Conservation (phyloP, 2,329 filamentous ascomycete genomes). For the Neonectria coccinea region DNA sequence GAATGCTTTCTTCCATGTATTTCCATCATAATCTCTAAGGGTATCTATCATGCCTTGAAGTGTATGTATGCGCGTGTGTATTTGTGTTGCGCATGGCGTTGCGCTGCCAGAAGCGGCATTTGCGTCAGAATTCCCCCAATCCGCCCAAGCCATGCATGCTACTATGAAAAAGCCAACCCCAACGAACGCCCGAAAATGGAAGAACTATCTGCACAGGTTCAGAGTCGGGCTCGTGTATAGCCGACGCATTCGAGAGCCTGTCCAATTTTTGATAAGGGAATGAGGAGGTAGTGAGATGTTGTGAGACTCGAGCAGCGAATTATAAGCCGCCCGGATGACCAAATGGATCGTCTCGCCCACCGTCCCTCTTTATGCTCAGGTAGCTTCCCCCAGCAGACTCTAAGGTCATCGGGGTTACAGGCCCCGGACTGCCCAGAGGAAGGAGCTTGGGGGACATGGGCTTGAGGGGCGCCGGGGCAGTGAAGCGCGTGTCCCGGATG, state of each 20-base stretch:
- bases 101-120: background rate
- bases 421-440: constrained; percentile 69
- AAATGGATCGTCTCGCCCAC: background rate
- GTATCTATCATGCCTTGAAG: constrained; percentile 24
- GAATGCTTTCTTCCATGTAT: constrained; percentile 12
- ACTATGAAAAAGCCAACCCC: background rate
- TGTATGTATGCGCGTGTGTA: constrained; percentile 1
- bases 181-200: constrained; percentile 7
- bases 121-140: background rate
- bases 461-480: constrained; percentile 55
- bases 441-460: constrained; percentile 63
- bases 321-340: constrained; percentile 4
- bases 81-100: constrained; percentile 1
- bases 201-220: background rate
- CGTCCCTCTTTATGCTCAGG: constrained; percentile 40
- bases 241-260: background rate
- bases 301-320: background rate
- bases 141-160: constrained; percentile 1
- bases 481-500: constrained; percentile 54
- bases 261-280: background rate
- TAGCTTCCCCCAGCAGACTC: constrained; percentile 55
- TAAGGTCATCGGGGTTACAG: constrained; percentile 72
- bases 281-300: background rate
- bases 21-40: constrained; percentile 13
- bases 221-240: background rate